Percentiles rank a stretch among this genome's conserved stretches.
phyloP scores from a whole-genome alignment of 2,329 filamentous ascomycete genomes.

The Plenodomus biglobosus region DNA sequence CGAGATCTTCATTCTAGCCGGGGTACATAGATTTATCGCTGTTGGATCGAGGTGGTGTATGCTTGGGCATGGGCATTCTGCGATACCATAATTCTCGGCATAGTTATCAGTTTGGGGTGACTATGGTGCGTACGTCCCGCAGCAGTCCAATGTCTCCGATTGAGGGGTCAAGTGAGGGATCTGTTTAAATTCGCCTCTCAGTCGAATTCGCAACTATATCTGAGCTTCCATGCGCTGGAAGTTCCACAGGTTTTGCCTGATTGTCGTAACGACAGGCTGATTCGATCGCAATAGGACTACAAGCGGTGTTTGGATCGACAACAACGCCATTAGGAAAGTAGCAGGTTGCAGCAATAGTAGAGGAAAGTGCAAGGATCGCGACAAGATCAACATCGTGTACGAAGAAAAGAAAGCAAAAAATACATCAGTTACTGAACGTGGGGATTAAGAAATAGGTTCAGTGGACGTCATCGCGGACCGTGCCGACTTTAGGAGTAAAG shows the following conservation, averaged over 20 bases:
- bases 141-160: background rate
- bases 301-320: conserved; percentile 15
- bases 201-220: background rate
- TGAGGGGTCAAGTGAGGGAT: background rate
- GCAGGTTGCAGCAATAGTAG: conserved; percentile 13
- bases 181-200: background rate
- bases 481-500: background rate
- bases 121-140: no score
- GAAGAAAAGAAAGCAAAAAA: background rate
- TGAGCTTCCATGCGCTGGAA: background rate
- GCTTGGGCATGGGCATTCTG: no score
- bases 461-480: background rate
- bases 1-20: no score
- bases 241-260: conserved; percentile 15
- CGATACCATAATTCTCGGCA: no score
- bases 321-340: conserved; percentile 19
- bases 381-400: background rate
- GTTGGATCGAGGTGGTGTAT: no score
- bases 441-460: background rate
- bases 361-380: background rate
- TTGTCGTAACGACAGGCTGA: conserved; percentile 30
- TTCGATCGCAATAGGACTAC: conserved; percentile 20
- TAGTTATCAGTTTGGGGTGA: no score
- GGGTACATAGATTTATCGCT: no score
- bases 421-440: no score